Evolutionary conservation across 139 green algal genomes (phyloP).

Genomic region (Chlorella ohadii): DNA sequence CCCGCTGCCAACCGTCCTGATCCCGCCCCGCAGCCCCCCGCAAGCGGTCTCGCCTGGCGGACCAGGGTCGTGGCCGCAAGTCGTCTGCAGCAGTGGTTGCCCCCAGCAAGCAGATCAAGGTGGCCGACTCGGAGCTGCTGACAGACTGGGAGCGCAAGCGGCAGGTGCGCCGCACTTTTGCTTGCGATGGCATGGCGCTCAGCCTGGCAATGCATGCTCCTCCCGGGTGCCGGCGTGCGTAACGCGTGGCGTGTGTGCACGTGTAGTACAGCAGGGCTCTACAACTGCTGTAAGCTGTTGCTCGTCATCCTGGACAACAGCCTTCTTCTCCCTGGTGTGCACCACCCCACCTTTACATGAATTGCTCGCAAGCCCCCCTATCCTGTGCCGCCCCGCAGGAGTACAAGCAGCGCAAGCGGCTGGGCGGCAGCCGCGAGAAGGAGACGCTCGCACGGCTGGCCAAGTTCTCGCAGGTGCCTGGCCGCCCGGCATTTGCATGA

Average conservation of each 20-base stretch:
- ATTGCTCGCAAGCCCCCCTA: no score
- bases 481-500: no score
- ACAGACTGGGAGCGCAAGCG: slow-evolving; percentile 72
- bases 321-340: no score
- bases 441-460: slow-evolving; percentile 68
- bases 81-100: slow-evolving; percentile 20
- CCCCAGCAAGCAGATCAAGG: slow-evolving; percentile 22
- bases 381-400: slow-evolving; percentile 36
- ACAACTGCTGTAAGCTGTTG: no score
- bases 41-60: slow-evolving; percentile 38
- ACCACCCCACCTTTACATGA: not conserved
- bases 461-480: slow-evolving; percentile 58
- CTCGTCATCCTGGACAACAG: no score
- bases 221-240: no score
- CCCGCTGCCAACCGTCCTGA: no score
- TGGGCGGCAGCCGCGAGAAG: slow-evolving; percentile 69
- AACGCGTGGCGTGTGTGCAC: no score
- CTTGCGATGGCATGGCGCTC: no score
- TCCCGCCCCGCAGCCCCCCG: slow-evolving; percentile 2
- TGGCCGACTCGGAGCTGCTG: slow-evolving; percentile 76
- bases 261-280: no score
- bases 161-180: no score
- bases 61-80: slow-evolving; percentile 14
- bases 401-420: slow-evolving; percentile 76
- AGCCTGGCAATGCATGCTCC: no score